Conservation (phyloP, 1,139 yeast species). For the Kurtzmaniella quercitrusa region DNA sequence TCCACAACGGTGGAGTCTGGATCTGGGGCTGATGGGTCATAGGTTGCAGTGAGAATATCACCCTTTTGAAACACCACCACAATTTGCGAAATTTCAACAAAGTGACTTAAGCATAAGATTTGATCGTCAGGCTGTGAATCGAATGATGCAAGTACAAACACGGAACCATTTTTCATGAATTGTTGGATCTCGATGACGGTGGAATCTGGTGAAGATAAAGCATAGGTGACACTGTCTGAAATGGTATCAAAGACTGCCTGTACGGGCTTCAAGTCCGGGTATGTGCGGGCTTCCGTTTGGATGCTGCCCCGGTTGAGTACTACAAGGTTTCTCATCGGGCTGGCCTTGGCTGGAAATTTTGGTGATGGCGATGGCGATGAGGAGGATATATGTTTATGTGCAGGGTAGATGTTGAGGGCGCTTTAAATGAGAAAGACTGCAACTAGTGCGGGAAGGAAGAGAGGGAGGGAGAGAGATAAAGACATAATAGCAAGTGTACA, state of each 20-base stretch:
- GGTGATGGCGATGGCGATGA: neutral
- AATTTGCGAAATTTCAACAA: conserved; percentile 60
- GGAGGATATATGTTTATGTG: neutral
- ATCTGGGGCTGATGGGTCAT: conserved; percentile 48
- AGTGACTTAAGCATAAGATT: conserved; percentile 54
- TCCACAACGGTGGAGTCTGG: conserved; percentile 55
- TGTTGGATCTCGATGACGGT: conserved; percentile 50
- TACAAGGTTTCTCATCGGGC: conserved; percentile 52
- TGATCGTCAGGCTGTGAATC: conserved; percentile 27
- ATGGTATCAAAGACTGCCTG: conserved; percentile 72
- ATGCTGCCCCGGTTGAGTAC: conserved; percentile 56
- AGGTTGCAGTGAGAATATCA: conserved; percentile 66
- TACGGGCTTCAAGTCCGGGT: conserved; percentile 59
- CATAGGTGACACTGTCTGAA: conserved; percentile 68
- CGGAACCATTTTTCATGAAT: conserved; percentile 56
- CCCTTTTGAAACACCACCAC: conserved; percentile 63
- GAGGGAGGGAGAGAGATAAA: neutral
- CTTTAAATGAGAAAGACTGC: too few species aligned
- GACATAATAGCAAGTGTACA: neutral
- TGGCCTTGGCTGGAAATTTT: neutral
- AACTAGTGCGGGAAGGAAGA: neutral
- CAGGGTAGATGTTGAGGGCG: neutral
- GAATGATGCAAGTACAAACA: conserved; percentile 53
- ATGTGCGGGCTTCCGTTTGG: conserved; percentile 44
- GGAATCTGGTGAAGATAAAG: conserved; percentile 50